A percentile compares a stretch with the other conserved stretches of the same genome.
Evolutionary conservation across 2,329 filamentous ascomycete species (phyloP).

Genomic region (Fusarium odoratissimum): DNA sequence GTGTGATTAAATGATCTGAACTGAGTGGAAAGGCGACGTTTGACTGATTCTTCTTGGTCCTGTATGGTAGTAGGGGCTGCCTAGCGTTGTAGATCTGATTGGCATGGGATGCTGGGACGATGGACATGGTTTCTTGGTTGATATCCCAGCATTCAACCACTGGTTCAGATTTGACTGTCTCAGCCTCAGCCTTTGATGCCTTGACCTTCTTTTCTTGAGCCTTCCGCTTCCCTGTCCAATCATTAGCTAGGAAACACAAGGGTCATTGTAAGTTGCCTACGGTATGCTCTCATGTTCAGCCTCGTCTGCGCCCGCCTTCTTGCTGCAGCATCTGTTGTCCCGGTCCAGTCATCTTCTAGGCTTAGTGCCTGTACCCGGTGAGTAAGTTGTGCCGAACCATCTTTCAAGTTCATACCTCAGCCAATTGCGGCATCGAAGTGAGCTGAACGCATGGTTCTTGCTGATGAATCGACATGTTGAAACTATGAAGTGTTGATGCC

Average conservation of each 20-base stretch:
- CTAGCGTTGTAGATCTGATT: slow-evolving; percentile 1
- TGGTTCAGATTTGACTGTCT: neutral
- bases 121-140: neutral
- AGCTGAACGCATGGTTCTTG: slow-evolving; percentile 1
- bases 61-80: neutral
- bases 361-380: slow-evolving; percentile 49
- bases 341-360: slow-evolving; percentile 59
- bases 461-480: neutral
- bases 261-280: accelerated
- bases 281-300: slow-evolving; percentile 58
- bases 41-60: neutral
- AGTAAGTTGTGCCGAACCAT: neutral
- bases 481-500: neutral
- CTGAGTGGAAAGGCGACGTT: slow-evolving; percentile 8
- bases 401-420: neutral
- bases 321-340: slow-evolving; percentile 54
- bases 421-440: slow-evolving; percentile 18
- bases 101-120: neutral
- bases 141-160: slow-evolving; percentile 20
- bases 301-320: slow-evolving; percentile 58
- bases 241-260: neutral
- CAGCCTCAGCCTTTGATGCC: accelerated
- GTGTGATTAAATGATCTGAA: slow-evolving; percentile 26
- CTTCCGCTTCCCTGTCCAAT: slow-evolving; percentile 13
- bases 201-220: neutral